phyloP scores from a whole-genome alignment of 306 rosid genomes.

The Boehmeria nivea region DNA sequence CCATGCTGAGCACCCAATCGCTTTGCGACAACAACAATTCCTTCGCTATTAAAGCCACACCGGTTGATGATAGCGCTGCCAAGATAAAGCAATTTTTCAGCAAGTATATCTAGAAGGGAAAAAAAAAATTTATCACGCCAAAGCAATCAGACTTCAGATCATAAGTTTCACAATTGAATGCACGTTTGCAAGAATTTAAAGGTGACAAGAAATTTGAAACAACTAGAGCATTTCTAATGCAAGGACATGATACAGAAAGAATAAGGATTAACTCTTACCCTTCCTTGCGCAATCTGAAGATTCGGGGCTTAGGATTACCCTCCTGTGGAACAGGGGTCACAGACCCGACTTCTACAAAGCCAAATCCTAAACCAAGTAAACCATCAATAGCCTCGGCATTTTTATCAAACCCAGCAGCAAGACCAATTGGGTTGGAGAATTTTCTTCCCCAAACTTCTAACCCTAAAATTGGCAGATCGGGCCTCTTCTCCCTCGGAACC shows the following conservation, averaged over 20 bases:
- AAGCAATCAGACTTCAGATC: neutral
- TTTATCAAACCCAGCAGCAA: conserved; percentile 98
- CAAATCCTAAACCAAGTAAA: conserved; percentile 84
- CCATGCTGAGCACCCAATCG: conserved; percentile 91
- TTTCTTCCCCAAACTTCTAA: conserved; percentile 98
- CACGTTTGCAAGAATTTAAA: conserved; percentile 4
- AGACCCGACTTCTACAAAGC: conserved; percentile 96
- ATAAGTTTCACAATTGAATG: conserved; percentile 13
- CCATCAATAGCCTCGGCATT: conserved; percentile 94
- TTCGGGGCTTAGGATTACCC: conserved; percentile 93
- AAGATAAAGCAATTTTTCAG: conserved; percentile 21
- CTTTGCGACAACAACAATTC: conserved; percentile 95
- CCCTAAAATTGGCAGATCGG: conserved; percentile 57
- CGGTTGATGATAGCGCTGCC: conserved; percentile 91
- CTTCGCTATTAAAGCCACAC: conserved; percentile 93
- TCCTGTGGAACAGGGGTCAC: conserved; percentile 95
- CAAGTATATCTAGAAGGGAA: conserved; percentile 5
- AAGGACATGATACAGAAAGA: no score
- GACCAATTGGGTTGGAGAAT: conserved; percentile 89
- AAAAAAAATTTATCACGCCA: neutral
- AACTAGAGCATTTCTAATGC: no score
- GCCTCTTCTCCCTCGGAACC: conserved; percentile 97
- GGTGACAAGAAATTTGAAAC: no score
- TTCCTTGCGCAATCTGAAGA: conserved; percentile 65
- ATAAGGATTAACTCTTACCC: conserved; percentile 46